phyloP scores from a whole-genome alignment of 1,139 yeast species.

The Blastobotrys ciferrii region DNA sequence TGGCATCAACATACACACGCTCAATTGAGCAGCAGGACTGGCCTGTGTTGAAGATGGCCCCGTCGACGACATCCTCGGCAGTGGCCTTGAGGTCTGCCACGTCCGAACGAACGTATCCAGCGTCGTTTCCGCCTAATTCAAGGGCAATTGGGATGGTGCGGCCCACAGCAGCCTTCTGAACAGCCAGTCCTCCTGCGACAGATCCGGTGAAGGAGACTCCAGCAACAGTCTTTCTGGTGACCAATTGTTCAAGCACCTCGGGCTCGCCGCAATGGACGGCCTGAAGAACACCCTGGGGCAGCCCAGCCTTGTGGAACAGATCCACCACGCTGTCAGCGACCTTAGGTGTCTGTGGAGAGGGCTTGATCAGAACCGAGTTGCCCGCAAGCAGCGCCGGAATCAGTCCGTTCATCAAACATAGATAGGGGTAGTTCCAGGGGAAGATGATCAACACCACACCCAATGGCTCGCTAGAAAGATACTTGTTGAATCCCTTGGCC shows the following conservation, averaged over 20 bases:
- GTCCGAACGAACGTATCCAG: slow-evolving; percentile 73
- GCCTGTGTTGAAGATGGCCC: slow-evolving; percentile 82
- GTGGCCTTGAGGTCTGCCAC: slow-evolving; percentile 51
- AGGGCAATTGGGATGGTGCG: slow-evolving; percentile 74
- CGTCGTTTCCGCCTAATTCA: slow-evolving; percentile 91
- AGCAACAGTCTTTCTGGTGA: slow-evolving; percentile 58
- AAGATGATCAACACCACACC: slow-evolving; percentile 84
- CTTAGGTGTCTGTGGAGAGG: slow-evolving; percentile 81
- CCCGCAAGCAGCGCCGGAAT: slow-evolving; percentile 85
- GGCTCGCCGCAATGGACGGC: slow-evolving; percentile 57
- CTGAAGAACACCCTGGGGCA: slow-evolving; percentile 80
- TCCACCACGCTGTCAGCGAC: slow-evolving; percentile 67
- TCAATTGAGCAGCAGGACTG: slow-evolving; percentile 92
- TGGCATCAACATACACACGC: slow-evolving; percentile 70
- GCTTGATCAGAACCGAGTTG: slow-evolving; percentile 75
- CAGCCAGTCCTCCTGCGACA: slow-evolving; percentile 74
- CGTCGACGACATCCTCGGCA: slow-evolving; percentile 81
- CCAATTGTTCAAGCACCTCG: slow-evolving; percentile 63
- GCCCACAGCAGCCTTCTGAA: slow-evolving; percentile 70
- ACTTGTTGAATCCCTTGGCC: slow-evolving; percentile 38
- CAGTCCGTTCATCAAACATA: slow-evolving; percentile 77
- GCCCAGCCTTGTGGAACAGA: slow-evolving; percentile 65
- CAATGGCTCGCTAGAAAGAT: slow-evolving; percentile 59
- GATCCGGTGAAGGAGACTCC: slow-evolving; percentile 89
- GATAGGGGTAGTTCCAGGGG: slow-evolving; percentile 86